These are phyloP conservation scores for Agaricus bisporus DNA, from an alignment of 768 basidiomycete species.

Conservation along the genomic window DNA sequence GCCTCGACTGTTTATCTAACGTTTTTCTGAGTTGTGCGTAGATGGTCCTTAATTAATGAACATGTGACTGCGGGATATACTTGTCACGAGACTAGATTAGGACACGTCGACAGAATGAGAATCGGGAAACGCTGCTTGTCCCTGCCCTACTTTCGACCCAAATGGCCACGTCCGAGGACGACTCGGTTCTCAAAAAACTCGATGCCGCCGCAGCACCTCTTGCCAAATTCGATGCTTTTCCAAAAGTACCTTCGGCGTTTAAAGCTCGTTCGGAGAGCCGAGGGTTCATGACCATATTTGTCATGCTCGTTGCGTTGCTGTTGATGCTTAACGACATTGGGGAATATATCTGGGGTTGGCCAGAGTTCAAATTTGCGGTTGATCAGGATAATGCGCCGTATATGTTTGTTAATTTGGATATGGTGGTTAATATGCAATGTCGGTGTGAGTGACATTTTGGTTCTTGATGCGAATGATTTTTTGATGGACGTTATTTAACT, in stretches of 20 bases:
- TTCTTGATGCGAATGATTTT: background rate
- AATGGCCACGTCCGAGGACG: conserved; percentile 3
- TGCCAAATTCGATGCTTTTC: conserved; percentile 79
- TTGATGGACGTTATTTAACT: background rate
- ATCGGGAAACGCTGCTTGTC: background rate
- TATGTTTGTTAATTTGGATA: conserved; percentile 86
- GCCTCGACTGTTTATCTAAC: conserved; percentile 64
- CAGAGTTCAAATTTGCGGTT: conserved; percentile 84
- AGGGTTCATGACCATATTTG: conserved; percentile 75
- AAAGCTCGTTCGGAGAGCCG: conserved; percentile 73
- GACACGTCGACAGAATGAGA: conserved; percentile 9
- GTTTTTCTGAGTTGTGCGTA: conserved; percentile 11
- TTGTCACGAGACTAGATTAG: conserved; percentile 4
- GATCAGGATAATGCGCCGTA: conserved; percentile 55
- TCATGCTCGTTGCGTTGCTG: conserved; percentile 58
- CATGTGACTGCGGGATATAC: conserved; percentile 1
- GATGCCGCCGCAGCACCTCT: conserved; percentile 64
- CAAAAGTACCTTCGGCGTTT: conserved; percentile 79
- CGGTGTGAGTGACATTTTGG: conserved; percentile 54
- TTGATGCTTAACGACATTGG: conserved; percentile 84
- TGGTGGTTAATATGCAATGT: conserved; percentile 92
- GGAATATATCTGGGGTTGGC: conserved; percentile 93
- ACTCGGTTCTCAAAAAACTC: conserved; percentile 49
- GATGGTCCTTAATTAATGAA: background rate
- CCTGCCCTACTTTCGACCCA: background rate